Evolutionary conservation across 2,329 filamentous ascomycete genomes (phyloP).

Genomic region (Clarireedia paspali): DNA sequence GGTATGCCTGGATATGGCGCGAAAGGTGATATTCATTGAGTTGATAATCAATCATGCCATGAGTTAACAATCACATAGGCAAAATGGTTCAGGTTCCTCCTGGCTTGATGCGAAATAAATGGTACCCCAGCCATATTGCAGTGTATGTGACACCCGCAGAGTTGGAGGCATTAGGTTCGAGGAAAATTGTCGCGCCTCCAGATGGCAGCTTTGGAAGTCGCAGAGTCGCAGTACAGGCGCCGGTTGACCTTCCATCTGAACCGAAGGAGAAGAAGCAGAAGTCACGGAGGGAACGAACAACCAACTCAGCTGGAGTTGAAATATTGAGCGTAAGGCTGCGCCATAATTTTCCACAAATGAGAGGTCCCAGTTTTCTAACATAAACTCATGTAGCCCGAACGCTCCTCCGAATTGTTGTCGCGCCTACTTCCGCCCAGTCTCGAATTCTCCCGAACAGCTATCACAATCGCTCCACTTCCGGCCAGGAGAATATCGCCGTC

Average conservation of each 20-base stretch:
- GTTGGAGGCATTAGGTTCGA: slow-evolving; percentile 34
- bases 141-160: slow-evolving; percentile 42
- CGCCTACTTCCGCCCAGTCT: slow-evolving; percentile 22
- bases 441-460: slow-evolving; percentile 25
- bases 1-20: slow-evolving; percentile 45
- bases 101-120: slow-evolving; percentile 47
- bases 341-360: slow-evolving; percentile 3
- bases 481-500: slow-evolving; percentile 28
- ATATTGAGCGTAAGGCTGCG: slow-evolving; percentile 21
- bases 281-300: not conserved
- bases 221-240: slow-evolving; percentile 35
- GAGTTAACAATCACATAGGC: slow-evolving; percentile 31
- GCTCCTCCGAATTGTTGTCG: slow-evolving; percentile 19
- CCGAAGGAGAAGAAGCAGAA: not conserved
- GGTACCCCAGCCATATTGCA: slow-evolving; percentile 43
- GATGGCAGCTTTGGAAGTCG: slow-evolving; percentile 15
- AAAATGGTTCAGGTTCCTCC: slow-evolving; percentile 42
- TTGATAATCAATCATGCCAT: no score
- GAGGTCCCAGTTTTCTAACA: slow-evolving; percentile 10
- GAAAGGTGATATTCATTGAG: slow-evolving; percentile 30
- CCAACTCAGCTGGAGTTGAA: slow-evolving; percentile 14
- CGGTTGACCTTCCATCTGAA: not conserved
- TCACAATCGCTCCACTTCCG: slow-evolving; percentile 31
- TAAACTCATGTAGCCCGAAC: slow-evolving; percentile 17
- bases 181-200: slow-evolving; percentile 30